These are phyloP conservation scores for Blastocrithidia nonstop DNA, from an alignment of 208 protist species.

Conservation along the genomic window DNA sequence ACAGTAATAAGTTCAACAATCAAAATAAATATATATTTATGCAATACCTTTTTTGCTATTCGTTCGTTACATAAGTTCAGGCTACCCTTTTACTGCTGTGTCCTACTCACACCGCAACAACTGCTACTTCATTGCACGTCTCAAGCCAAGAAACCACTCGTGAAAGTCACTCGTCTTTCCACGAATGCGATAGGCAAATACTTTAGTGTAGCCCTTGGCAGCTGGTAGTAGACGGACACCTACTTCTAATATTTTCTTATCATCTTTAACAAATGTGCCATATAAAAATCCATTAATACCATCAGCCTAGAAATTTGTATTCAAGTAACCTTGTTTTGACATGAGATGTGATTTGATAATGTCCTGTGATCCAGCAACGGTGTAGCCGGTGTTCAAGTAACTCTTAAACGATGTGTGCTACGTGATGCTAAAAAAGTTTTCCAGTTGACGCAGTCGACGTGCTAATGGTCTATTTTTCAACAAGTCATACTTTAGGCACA, in stretches of 20 bases:
- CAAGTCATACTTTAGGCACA: constrained; percentile 62
- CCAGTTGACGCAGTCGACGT: constrained; percentile 49
- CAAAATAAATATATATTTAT: constrained; percentile 15
- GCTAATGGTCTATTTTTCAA: constrained; percentile 71
- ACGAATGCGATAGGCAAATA: constrained; percentile 67
- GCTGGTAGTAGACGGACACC: constrained; percentile 53
- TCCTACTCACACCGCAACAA: constrained; percentile 73
- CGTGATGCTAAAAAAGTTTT: constrained; percentile 62
- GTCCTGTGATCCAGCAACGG: constrained; percentile 45
- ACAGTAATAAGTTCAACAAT: too few relatives aligned
- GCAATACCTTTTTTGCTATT: not conserved
- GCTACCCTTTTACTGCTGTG: constrained; percentile 56
- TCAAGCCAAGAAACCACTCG: constrained; percentile 60
- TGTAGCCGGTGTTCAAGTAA: constrained; percentile 68
- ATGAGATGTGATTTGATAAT: constrained; percentile 57
- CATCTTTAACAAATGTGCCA: constrained; percentile 26
- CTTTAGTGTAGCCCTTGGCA: constrained; percentile 61
- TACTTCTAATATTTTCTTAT: constrained; percentile 46
- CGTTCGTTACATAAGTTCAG: constrained; percentile 59
- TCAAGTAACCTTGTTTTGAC: constrained; percentile 26
- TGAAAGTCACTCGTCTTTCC: constrained; percentile 73
- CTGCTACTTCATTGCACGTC: constrained; percentile 59
- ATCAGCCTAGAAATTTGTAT: constrained; percentile 48
- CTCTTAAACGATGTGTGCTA: constrained; percentile 39
- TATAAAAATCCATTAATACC: constrained; percentile 52